Conservation (phyloP, 768 basidiomycete species). For the Auriscalpium vulgare region DNA sequence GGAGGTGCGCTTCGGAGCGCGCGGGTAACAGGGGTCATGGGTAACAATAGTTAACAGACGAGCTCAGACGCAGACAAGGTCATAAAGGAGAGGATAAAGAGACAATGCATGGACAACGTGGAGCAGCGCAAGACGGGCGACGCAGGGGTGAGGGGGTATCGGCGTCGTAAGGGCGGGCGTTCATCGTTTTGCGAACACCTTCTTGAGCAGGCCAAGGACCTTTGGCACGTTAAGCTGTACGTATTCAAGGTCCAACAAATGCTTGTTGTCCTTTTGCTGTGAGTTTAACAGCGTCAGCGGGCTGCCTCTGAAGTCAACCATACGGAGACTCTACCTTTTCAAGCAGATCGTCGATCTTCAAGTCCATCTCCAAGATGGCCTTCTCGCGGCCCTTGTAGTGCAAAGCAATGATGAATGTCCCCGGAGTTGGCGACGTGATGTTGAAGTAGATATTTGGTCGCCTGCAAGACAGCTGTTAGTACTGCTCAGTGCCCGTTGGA, state of each 20-base stretch:
- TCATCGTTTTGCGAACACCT: constrained; percentile 87
- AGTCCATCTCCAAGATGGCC: constrained; percentile 98
- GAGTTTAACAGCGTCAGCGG: constrained; percentile 1
- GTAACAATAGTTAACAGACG: no score
- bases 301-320: neutral
- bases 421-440: constrained; percentile 94
- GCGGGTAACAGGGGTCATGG: no score
- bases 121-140: neutral
- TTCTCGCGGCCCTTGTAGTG: constrained; percentile 99
- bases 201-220: constrained; percentile 85
- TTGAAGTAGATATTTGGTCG: constrained; percentile 99
- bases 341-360: constrained; percentile 95
- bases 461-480: constrained; percentile 30
- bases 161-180: neutral
- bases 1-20: no score
- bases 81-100: constrained; percentile 1
- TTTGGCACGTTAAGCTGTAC: constrained; percentile 96
- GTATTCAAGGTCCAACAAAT: constrained; percentile 92
- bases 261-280: constrained; percentile 99
- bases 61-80: neutral
- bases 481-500: constrained; percentile 7
- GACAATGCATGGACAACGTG: constrained; percentile 1
- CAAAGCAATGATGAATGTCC: constrained; percentile 96
- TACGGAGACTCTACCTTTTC: constrained; percentile 67
- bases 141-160: constrained; percentile 1